phyloP scores from a whole-genome alignment of 2,329 filamentous ascomycete genomes.

The Xylaria multiplex region DNA sequence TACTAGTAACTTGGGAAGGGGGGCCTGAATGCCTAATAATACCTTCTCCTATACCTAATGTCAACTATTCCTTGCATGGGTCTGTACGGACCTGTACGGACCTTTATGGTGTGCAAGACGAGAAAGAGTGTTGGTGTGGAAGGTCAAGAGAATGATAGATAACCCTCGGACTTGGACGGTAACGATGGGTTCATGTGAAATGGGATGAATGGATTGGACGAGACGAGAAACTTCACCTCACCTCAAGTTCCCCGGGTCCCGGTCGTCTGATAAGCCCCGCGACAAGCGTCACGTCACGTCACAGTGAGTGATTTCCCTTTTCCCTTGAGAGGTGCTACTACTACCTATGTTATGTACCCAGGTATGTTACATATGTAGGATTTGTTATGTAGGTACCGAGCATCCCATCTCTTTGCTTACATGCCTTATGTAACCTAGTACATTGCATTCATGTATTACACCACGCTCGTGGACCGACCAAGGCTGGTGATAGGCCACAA shows the following conservation, averaged over 20 bases:
- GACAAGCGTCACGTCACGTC: constrained; percentile 1
- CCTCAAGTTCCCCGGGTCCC: not conserved
- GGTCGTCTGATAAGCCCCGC: constrained; percentile 9
- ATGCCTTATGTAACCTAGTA: no score
- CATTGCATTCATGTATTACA: not conserved
- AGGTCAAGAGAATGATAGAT: no score
- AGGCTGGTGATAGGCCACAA: constrained; percentile 16
- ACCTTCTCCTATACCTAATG: not conserved
- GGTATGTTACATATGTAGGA: no score
- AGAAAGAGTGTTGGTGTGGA: not conserved
- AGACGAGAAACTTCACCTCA: not conserved
- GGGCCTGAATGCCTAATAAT: not conserved
- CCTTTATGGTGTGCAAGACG: not conserved
- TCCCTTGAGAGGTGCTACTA: no score
- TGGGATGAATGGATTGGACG: no score
- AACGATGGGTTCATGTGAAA: no score
- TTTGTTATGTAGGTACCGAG: no score
- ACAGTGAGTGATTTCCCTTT: not conserved
- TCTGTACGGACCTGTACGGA: no score
- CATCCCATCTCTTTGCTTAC: no score
- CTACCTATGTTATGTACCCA: no score
- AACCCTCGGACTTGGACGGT: no score
- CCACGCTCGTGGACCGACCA: constrained; percentile 2
- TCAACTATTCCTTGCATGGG: not conserved
- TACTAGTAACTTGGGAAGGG: not conserved